Base-by-base conservation (phyloP, 2,329 filamentous ascomycete genomes). In the Cladosporium sp. region DNA sequence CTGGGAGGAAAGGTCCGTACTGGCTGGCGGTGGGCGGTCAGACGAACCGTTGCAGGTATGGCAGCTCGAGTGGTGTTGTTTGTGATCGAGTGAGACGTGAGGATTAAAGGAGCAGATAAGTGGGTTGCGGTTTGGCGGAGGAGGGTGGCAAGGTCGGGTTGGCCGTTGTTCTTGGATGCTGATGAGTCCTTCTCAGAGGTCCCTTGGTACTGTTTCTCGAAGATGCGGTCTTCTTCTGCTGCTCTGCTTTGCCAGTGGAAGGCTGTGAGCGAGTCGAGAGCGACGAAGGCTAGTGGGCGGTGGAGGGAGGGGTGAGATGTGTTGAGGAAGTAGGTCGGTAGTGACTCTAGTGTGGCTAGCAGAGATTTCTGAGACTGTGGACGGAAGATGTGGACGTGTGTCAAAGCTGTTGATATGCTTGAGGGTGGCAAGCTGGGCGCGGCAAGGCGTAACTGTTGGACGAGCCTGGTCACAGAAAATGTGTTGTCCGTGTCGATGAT, bases 361-460 rank as follows among this genome's bases (percentile, higher is more conserved):
- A 85, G 70, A 2, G 79, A 75, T 2, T 71, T 49, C 22, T 81
- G 81, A 1, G 80, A 81, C 45, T 80, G 75, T 0, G 83, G 83
- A 2, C 73, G 78, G 71, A 85, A 82, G 61, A 87, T 74, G 67
- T 87, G 84, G 38, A 87, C 69, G 65, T 87, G 84, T 28, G 72
- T 66, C 0, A 88, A 72, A 3, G 75, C 71, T 9, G 58, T 49
- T 28, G 37, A 45, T 34, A 37, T 51, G 20, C 14, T 60, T 39
- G 34, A 63, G 45, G 36, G 45, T 38, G 25, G 51, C 22, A 37
- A 52, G 50, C n/a, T 49, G 20, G 38, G 59, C 40, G 20, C 36
- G 43, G 70, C 61, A 34, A 62, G 43, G 14, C 67, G 59, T 59
- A 79, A 72, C 34, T 76, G 65, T 49, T 71, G 57, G 2, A 69